These are phyloP conservation scores for Puccinia coronata DNA, from an alignment of 1,284 basidiomycete species.

Conservation along the genomic window DNA sequence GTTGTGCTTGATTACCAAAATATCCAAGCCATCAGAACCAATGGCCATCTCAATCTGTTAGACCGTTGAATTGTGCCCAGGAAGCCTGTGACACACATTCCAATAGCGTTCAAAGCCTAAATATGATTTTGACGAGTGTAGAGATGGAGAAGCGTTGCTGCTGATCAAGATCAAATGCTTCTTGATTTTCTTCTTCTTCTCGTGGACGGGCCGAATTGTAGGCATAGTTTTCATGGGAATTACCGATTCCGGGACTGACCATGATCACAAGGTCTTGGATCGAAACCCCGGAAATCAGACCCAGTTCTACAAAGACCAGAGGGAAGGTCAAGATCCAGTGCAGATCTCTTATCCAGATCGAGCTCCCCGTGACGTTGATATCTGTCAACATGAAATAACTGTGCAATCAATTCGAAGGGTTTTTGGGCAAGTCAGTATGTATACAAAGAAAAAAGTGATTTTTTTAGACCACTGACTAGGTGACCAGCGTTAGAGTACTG, in stretches of 20 bases:
- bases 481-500: conserved; percentile 20
- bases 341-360: conserved; percentile 38
- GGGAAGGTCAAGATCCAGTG: conserved; percentile 25
- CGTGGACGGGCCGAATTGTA: too few relatives aligned
- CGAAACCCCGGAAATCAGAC: conserved; percentile 25
- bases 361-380: conserved; percentile 19
- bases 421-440: neutral
- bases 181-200: too few relatives aligned
- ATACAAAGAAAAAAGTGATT: neutral
- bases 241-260: neutral
- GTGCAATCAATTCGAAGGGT: neutral
- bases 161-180: neutral
- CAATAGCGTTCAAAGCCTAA: conserved; percentile 22
- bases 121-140: neutral
- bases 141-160: neutral
- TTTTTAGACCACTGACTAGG: neutral
- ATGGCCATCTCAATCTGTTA: conserved; percentile 22
- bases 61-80: conserved; percentile 21
- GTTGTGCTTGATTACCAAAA: conserved; percentile 3
- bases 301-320: conserved; percentile 14
- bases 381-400: conserved; percentile 31
- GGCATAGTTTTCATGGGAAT: too few relatives aligned
- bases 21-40: conserved; percentile 34
- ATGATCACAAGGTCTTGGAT: conserved; percentile 24
- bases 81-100: conserved; percentile 22